Evolutionary conservation across 805 yeast species (phyloP), one percentile per base, ranked within the genome.

Genomic region (Wickerhamiella azyma): DNA sequence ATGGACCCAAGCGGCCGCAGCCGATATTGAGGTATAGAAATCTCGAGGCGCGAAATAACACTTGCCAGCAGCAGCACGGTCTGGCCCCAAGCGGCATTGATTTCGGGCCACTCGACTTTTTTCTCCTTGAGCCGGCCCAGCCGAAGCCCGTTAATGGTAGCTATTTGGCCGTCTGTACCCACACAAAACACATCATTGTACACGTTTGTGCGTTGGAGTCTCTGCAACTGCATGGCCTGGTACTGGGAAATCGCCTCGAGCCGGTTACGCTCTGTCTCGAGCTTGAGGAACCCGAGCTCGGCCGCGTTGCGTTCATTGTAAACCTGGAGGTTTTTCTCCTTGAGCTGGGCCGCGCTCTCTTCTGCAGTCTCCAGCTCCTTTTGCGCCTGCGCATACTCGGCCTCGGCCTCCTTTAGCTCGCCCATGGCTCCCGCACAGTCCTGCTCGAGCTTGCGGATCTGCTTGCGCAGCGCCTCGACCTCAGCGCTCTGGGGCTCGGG

Each of bases 51-150:
- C 10, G 74, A 66, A 1, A 74, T 62, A 2, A 86, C 69, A 1
- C 89, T 83, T 0, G 79, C 70, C 26, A 88, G 59, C 16, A 89
- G 62, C 10, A 85, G 63, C 2, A 84, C 73, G 2, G 88, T 65
- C 53, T 88, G 95, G 0, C 97, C 97, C 55, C 88, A 64, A 0
- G 94, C 96, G 1, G 94, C 92, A 58, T 86, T 88, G 37, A 85
- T 79, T 55, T 88, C 97, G 46, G 84, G 76, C 94, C 94, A 85
- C 1, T 94, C 81, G 0, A 88, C 83, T 49, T 70, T 73, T 45
- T 66, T 62, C 7, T 69, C 72, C 36, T 73, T 75, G 41, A 76
- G 60, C 11, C 77, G 68, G 0, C 97, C 97, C n/a, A 89, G 60
- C 47, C 95, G 64, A 21, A 85, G 68, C 0, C 88, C 89, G 62